Evolutionary conservation across 2,329 filamentous ascomycete genomes (phyloP), one percentile per base, ranked within the genome.

Genomic region (Botrytis fabae): DNA sequence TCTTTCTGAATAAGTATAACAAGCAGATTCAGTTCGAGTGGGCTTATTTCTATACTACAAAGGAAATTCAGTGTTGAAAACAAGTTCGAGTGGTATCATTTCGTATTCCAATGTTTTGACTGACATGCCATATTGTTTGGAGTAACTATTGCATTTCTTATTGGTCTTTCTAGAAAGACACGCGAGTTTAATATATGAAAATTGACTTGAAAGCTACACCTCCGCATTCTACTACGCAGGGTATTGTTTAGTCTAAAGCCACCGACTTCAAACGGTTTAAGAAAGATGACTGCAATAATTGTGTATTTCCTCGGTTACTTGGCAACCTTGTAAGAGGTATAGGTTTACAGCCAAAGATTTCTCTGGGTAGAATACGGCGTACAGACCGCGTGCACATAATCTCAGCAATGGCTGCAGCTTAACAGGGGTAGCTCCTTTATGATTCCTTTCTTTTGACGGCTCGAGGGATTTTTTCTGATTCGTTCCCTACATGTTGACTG

Each of bases 381-480:
- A 72, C 62, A 69, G 51, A 60, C 51, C 70, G 70, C 70, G 70
- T 72, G 70, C 62, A 60, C 62, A 72, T 7, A 60, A 20, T 42
- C 48, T 72, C 62, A 42, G 62, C 48, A 57, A 40, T 68, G 28
- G 64, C 38, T 48, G 48, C 35, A 68, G 35, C 18, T 28, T 60
- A 35, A 32, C 62, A 66, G 54, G 62, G 54, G 20, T 66, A 69
- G 51, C 51, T 69, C 40, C 42, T 72, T 48, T 35, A 40, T 72
- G 35, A 25, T 59, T 72, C 51, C 59, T 46, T 69, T 32, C 35
- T 54, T 35, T 65, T 28, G 51, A 32, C 48, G n/a, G 46, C 32
- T 72, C 22, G 28, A 68, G n/a, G 28, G 18, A 69, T 54, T 8
- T 14, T 25, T 48, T 51, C 48, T 69, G 62, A 60, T 60, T 69